Percentiles rank a stretch among this genome's conserved stretches.
These are phyloP conservation scores for Pyricularia pennisetigena DNA, from an alignment of 2,329 filamentous ascomycete genomes.

Conservation along the genomic window DNA sequence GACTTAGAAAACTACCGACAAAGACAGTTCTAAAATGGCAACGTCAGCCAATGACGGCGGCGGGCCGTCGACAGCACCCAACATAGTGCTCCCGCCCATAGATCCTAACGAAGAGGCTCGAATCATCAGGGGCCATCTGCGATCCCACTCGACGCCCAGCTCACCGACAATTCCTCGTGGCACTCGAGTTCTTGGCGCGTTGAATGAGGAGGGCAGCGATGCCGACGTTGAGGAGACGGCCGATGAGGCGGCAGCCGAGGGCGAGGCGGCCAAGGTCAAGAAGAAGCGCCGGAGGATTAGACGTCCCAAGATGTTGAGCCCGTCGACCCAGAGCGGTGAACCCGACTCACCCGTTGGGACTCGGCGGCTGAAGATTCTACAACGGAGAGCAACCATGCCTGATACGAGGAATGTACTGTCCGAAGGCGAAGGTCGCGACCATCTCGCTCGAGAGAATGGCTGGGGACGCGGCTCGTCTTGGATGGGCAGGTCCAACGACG, in stretches of 20 bases:
- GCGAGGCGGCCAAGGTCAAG: slow-evolving; percentile 40
- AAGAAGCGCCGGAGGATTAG: slow-evolving; percentile 54
- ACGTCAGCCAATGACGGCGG: background rate
- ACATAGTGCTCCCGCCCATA: background rate
- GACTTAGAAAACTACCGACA: background rate
- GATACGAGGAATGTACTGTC: slow-evolving; percentile 57
- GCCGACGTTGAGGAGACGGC: slow-evolving; percentile 76
- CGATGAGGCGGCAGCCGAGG: slow-evolving; percentile 54
- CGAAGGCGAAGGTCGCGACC: slow-evolving; percentile 64
- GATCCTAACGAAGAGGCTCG: slow-evolving; percentile 1
- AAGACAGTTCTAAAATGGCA: background rate
- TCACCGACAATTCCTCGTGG: slow-evolving; percentile 38
- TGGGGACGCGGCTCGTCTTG: slow-evolving; percentile 53
- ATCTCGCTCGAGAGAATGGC: slow-evolving; percentile 41
- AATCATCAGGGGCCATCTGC: slow-evolving; percentile 3
- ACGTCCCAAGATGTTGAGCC: slow-evolving; percentile 38
- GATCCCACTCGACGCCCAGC: slow-evolving; percentile 27
- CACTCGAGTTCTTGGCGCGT: slow-evolving; percentile 13
- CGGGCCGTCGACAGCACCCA: background rate
- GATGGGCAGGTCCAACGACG: slow-evolving; percentile 39
- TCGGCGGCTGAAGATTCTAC: slow-evolving; percentile 43
- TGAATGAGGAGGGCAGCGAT: slow-evolving; percentile 52
- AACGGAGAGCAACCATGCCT: slow-evolving; percentile 56
- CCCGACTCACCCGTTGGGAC: slow-evolving; percentile 29
- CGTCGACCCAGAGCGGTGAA: slow-evolving; percentile 51